Evolutionary conservation across 495 filamentous ascomycete species (phyloP).

Genomic region (Aspergillus indologenus): DNA sequence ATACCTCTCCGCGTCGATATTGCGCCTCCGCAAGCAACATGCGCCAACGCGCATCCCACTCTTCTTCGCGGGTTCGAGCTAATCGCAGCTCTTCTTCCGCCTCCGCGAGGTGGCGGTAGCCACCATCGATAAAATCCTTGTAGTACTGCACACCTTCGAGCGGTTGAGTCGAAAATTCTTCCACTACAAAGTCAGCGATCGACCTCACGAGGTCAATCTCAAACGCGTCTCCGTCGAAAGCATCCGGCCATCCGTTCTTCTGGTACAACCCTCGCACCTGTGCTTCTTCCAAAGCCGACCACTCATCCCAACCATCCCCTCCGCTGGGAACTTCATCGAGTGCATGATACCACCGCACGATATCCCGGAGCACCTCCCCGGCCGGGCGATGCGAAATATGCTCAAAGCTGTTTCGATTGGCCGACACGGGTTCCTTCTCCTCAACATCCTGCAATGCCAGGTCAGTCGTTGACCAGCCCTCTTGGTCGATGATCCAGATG

Average conservation of each 20-base stretch:
- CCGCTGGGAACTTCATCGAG: neutral
- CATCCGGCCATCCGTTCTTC: slow-evolving; percentile 10
- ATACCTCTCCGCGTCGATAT: neutral
- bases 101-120: too few species aligned
- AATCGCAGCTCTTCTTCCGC: too few species aligned
- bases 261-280: neutral
- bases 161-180: neutral
- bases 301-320: neutral
- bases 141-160: neutral
- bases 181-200: neutral
- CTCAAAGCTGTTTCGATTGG: slow-evolving; percentile 4
- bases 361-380: slow-evolving; percentile 7
- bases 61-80: neutral
- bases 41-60: slow-evolving; percentile 1
- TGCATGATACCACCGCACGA: slow-evolving; percentile 4
- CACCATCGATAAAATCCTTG: too few species aligned
- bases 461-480: slow-evolving; percentile 3
- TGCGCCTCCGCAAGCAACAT: neutral
- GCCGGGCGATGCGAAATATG: slow-evolving; percentile 4
- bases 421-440: neutral
- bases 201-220: neutral
- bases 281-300: neutral
- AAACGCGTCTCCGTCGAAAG: slow-evolving; percentile 7
- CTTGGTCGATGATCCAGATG: slow-evolving; percentile 11
- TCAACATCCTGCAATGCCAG: neutral